Base-by-base conservation (phyloP, 2,329 filamentous ascomycete genomes). In the Colletotrichum graminicola region DNA sequence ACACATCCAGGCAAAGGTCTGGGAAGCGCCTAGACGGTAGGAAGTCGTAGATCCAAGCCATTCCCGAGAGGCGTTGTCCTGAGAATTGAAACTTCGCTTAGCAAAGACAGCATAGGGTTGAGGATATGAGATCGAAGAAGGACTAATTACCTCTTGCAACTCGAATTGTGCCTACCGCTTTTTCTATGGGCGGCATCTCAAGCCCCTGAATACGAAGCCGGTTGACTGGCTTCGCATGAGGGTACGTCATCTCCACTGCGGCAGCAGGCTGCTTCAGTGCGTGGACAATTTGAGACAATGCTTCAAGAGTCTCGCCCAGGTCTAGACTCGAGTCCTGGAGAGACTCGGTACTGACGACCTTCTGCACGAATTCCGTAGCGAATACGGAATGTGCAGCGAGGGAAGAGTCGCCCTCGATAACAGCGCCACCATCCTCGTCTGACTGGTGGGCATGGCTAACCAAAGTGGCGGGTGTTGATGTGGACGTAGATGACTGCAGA, bases 301-400 rank as follows among this genome's bases (percentile, higher is more conserved):
- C 79, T 41, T 80, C 78, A 1, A 82, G 67, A 1, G 79, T 80
- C 64, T 82, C 80, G 2, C 77, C 76, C 67, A 82, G 72, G 67
- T 81, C 78, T 0, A 80, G 75, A 12, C 77, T 76, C 0, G 77
- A 75, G 23, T 71, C 68, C 2, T 71, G 68, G 5, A 71, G 57
- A 11, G 78, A 75, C 32, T 75, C 77, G 21, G 76, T 76, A 21
- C 74, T 76, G 5, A 81, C 80, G 1, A 79, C 80, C 63, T 83
- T 80, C 23, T 82, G 78, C 1, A 84, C 74, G 59, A 86, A 83
- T 56, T 85, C 82, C 18, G 81, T 84, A 41, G 84, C 84, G 72
- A 86, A 86, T 8, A 79, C 80, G 0, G 84, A 83, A 62, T 86
- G 84, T 2, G 84, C 84, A 5, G 83, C 79, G 21, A 86, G 73